These are phyloP conservation scores for Globisporangium takayamanum DNA, from an alignment of 352 stramenopile species.

Conservation along the genomic window DNA sequence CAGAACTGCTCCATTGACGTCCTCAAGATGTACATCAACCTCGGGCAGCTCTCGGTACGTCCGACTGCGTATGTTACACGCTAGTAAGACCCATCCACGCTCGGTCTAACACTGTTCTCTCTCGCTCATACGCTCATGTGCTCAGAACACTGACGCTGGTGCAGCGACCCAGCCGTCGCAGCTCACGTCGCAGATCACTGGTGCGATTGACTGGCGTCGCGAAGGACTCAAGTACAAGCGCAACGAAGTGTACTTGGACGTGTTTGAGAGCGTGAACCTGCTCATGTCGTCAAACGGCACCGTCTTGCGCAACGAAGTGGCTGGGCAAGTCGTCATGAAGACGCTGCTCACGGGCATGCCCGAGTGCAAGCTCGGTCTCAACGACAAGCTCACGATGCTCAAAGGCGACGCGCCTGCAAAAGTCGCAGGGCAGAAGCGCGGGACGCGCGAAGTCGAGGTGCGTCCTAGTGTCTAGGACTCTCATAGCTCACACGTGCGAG, in stretches of 20 bases:
- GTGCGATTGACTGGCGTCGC: constrained; percentile 89
- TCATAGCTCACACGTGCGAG: neutral
- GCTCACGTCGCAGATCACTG: constrained; percentile 79
- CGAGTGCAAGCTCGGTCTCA: constrained; percentile 98
- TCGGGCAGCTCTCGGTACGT: constrained; percentile 73
- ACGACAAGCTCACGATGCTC: constrained; percentile 98
- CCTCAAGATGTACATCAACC: constrained; percentile 97
- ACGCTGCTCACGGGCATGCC: constrained; percentile 97
- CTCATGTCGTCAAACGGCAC: constrained; percentile 92
- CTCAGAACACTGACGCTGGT: constrained; percentile 81
- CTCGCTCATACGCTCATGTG: neutral
- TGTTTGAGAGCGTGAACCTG: constrained; percentile 96
- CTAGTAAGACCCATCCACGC: neutral
- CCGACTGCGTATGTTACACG: constrained; percentile 1
- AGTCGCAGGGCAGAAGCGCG: constrained; percentile 63
- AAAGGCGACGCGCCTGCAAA: constrained; percentile 77
- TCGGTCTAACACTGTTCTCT: constrained; percentile 1
- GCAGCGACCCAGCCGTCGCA: constrained; percentile 88
- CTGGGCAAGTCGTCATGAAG: constrained; percentile 96
- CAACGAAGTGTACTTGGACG: constrained; percentile 98
- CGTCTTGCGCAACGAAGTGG: constrained; percentile 95
- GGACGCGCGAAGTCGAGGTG: constrained; percentile 64
- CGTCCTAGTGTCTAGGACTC: neutral
- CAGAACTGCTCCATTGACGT: constrained; percentile 98
- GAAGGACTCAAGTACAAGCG: constrained; percentile 97